Conservation (phyloP, 768 basidiomycete genomes). For the Hericium alpestre region DNA sequence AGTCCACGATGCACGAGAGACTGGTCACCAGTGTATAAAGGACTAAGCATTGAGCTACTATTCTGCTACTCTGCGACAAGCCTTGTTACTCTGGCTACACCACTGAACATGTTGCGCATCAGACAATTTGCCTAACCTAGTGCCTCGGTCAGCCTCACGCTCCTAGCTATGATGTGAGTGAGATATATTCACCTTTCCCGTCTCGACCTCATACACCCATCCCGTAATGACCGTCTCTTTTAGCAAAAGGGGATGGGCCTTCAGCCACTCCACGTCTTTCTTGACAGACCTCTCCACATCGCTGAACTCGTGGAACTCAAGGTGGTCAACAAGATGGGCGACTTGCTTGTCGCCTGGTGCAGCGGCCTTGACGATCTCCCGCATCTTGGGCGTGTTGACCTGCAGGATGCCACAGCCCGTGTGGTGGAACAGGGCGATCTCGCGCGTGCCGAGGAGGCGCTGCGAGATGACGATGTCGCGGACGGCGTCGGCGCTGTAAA, state of each 20-base stretch:
- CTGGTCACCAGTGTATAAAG: too few relatives aligned
- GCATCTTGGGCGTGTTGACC: conserved; percentile 42
- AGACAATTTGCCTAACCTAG: too few relatives aligned
- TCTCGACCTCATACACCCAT: too few relatives aligned
- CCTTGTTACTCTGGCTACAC: too few relatives aligned
- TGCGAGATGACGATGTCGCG: conserved; percentile 63
- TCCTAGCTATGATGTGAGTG: too few relatives aligned
- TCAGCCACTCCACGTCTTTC: conserved; percentile 47
- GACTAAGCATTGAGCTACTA: too few relatives aligned
- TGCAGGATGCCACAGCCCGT: conserved; percentile 66
- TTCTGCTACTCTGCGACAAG: too few relatives aligned
- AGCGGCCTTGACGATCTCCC: conserved; percentile 37
- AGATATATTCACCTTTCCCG: too few relatives aligned
- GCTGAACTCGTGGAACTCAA: conserved; percentile 47
- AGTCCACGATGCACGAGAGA: too few relatives aligned
- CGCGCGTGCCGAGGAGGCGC: conserved; percentile 60
- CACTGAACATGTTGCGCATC: too few relatives aligned
- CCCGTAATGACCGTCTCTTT: conserved; percentile 32
- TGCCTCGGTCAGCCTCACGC: too few relatives aligned
- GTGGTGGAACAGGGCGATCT: conserved; percentile 62
- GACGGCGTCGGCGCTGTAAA: conserved; percentile 48
- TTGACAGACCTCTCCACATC: conserved; percentile 43
- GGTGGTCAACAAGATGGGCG: conserved; percentile 27
- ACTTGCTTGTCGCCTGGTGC: conserved; percentile 17
- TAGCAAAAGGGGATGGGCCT: conserved; percentile 44